A percentile compares a stretch with the other conserved stretches of the same genome.
Evolutionary conservation across 2,329 filamentous ascomycete genomes (phyloP).

Genomic region (Cladorrhinum sp.): DNA sequence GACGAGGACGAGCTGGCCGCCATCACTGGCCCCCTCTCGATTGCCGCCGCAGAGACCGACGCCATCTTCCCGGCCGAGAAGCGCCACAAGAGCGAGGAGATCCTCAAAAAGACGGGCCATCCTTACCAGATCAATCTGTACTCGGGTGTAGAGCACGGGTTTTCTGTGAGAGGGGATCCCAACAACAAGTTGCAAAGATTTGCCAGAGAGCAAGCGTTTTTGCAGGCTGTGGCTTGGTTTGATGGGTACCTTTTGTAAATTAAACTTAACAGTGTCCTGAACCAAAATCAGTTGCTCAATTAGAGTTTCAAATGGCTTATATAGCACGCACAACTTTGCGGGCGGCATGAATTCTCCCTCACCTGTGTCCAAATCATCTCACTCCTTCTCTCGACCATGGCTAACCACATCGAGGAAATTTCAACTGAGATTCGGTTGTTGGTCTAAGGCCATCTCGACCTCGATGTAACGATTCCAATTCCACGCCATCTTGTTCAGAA

Average conservation of each 20-base stretch:
- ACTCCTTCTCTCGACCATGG: too few relatives aligned
- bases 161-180: constrained; percentile 66
- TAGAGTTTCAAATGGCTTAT: neutral
- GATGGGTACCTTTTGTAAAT: constrained; percentile 52
- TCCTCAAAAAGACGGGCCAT: constrained; percentile 53
- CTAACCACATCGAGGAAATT: too few relatives aligned
- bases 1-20: constrained; percentile 61
- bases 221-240: constrained; percentile 77
- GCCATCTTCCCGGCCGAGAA: constrained; percentile 62
- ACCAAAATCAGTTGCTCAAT: neutral
- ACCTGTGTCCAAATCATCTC: too few relatives aligned
- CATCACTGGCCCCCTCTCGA: constrained; percentile 66
- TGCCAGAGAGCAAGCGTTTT: constrained; percentile 78
- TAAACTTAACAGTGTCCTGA: neutral
- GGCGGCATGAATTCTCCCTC: too few relatives aligned
- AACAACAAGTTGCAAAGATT: constrained; percentile 57
- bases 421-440: too few relatives aligned
- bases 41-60: constrained; percentile 63
- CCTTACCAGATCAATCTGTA: constrained; percentile 78
- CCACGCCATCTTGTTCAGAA: too few relatives aligned
- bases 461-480: too few relatives aligned
- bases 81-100: constrained; percentile 63
- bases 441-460: too few relatives aligned
- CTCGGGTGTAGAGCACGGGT: constrained; percentile 70
- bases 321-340: too few relatives aligned